A percentile compares a stretch with the other conserved stretches of the same genome.
Evolutionary conservation across 345 rosid genomes (phyloP).

Genomic region (Eucalyptus marginata): DNA sequence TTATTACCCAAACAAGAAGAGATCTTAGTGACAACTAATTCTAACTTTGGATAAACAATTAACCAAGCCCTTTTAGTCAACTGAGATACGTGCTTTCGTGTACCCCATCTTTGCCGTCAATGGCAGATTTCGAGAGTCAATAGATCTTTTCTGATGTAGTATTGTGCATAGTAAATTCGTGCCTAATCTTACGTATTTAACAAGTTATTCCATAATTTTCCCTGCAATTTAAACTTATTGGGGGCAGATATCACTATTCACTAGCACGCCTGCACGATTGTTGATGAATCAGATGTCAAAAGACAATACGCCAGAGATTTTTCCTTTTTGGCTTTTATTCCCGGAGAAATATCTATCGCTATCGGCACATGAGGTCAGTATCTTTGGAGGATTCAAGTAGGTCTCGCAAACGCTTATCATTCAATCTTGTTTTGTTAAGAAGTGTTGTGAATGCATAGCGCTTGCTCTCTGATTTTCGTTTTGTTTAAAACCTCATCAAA

Average conservation of each 20-base stretch:
- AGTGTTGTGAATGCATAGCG: not conserved
- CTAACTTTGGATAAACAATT: not conserved
- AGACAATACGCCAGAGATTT: not conserved
- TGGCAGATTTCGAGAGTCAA: not conserved
- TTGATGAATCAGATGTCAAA: not conserved
- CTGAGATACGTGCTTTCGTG: not conserved
- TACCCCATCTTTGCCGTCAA: not conserved
- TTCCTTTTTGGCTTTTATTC: not conserved
- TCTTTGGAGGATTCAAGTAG: not conserved
- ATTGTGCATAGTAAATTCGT: not conserved
- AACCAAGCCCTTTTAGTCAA: not conserved
- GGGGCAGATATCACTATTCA: not conserved
- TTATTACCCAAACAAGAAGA: not conserved
- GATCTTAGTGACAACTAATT: not conserved
- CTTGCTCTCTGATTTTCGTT: not conserved
- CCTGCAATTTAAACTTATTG: not conserved
- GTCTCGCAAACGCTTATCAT: not conserved
- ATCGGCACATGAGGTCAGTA: not conserved
- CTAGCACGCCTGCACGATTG: not conserved
- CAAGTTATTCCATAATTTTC: not conserved
- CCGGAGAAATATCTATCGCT: not conserved
- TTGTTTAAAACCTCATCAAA: not conserved
- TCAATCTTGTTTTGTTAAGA: not conserved
- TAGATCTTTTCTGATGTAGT: not conserved
- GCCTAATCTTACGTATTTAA: not conserved